Evolutionary conservation across 2,329 filamentous ascomycete species (phyloP).

Genomic region (Macroventuria anomochaeta): DNA sequence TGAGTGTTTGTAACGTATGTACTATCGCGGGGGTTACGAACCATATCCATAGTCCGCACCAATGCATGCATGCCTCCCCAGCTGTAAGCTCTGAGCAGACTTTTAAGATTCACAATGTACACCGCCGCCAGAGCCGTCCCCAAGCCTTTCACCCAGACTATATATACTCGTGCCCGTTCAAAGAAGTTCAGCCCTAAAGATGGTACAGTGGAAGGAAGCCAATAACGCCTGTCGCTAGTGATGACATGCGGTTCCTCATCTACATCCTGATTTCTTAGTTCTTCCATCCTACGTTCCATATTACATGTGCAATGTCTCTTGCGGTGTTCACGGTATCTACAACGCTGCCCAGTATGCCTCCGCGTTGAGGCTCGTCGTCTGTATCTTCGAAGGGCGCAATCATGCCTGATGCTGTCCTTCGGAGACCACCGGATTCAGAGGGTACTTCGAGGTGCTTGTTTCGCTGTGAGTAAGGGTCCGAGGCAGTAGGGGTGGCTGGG

Average conservation of each 20-base stretch:
- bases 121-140: conserved; percentile 21
- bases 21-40: conserved; percentile 25
- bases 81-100: conserved; percentile 15
- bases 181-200: conserved; percentile 25
- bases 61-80: conserved; percentile 24
- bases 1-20: conserved; percentile 20
- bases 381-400: conserved; percentile 86
- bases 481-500: conserved; percentile 46
- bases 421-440: conserved; percentile 62
- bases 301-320: conserved; percentile 68
- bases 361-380: conserved; percentile 63
- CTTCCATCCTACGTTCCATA: conserved; percentile 71
- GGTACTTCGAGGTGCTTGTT: conserved; percentile 24
- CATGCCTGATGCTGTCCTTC: conserved; percentile 84
- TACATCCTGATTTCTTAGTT: conserved; percentile 37
- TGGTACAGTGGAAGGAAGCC: conserved; percentile 25
- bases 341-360: conserved; percentile 76
- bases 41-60: conserved; percentile 23
- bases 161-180: conserved; percentile 23
- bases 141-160: conserved; percentile 21
- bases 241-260: conserved; percentile 16
- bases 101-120: conserved; percentile 12
- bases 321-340: conserved; percentile 77
- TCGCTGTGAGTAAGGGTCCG: conserved; percentile 29
- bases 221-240: conserved; percentile 35